Evolutionary conservation across 345 rosid genomes (phyloP).

Genomic region (Arabidopsis arenosa): DNA sequence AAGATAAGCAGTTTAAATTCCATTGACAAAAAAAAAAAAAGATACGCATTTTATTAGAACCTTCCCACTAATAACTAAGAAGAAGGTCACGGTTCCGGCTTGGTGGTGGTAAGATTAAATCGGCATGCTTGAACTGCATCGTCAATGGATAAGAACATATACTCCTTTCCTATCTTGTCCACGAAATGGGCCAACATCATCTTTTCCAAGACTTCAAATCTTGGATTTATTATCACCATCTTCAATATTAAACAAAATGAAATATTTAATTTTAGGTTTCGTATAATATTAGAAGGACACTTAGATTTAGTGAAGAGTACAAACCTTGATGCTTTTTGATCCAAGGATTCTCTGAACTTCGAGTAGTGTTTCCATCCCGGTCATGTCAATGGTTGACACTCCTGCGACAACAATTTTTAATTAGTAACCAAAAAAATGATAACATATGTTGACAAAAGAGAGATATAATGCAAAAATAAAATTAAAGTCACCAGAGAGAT

Average conservation of each 20-base stretch:
- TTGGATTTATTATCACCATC: conserved; percentile 75
- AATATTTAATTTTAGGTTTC: neutral
- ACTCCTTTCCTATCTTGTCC: conserved; percentile 64
- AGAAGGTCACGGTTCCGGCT: conserved; percentile 14
- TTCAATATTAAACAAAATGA: conserved; percentile 33
- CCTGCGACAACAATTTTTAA: conserved; percentile 47
- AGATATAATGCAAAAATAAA: neutral
- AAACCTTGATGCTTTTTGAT: conserved; percentile 58
- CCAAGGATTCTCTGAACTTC: conserved; percentile 63
- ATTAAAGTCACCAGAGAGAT: conserved; percentile 62
- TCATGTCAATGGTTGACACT: conserved; percentile 72
- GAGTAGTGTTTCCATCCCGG: conserved; percentile 69
- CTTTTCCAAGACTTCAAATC: conserved; percentile 81
- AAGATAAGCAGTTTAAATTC: neutral
- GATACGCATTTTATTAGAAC: neutral
- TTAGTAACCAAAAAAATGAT: neutral
- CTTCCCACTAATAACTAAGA: conserved; percentile 1
- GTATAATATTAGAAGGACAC: neutral
- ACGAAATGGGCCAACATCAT: conserved; percentile 65
- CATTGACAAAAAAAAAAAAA: neutral
- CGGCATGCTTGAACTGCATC: conserved; percentile 66
- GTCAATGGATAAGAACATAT: conserved; percentile 60
- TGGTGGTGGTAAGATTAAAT: conserved; percentile 46
- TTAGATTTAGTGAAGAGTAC: neutral
- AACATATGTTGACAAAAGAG: neutral